Conservation (phyloP, 352 stramenopile genomes). For the Phytophthora gonapodyides region DNA sequence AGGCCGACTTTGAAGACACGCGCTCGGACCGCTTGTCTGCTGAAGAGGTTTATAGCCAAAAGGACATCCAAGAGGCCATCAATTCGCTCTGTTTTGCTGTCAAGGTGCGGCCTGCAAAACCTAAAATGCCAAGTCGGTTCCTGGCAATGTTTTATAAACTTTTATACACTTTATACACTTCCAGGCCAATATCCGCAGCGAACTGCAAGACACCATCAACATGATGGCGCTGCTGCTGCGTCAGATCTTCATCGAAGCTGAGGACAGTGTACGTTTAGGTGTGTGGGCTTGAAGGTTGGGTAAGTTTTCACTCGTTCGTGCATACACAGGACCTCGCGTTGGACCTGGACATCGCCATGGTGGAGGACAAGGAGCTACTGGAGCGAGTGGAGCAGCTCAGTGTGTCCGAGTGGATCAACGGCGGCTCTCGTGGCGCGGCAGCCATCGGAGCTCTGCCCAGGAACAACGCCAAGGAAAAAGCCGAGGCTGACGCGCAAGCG, state of each 20-base stretch:
- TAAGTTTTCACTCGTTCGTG: not conserved
- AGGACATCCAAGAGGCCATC: constrained; percentile 78
- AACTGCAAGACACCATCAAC: constrained; percentile 85
- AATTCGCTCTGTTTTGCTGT: constrained; percentile 80
- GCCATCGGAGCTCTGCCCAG: constrained; percentile 28
- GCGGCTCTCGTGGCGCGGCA: constrained; percentile 32
- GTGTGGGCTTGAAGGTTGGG: not conserved
- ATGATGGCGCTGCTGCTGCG: constrained; percentile 87
- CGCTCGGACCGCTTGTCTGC: constrained; percentile 78
- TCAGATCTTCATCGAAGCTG: constrained; percentile 76
- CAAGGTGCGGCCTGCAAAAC: constrained; percentile 49
- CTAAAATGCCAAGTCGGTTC: no score
- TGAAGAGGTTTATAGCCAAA: constrained; percentile 85
- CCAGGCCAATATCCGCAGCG: constrained; percentile 73
- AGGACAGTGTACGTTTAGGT: constrained; percentile 51
- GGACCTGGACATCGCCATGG: constrained; percentile 72
- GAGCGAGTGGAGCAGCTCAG: constrained; percentile 78
- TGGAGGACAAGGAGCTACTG: constrained; percentile 76
- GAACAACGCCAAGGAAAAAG: constrained; percentile 34
- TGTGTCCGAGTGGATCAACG: constrained; percentile 70
- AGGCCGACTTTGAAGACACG: constrained; percentile 87
- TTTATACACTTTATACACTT: not conserved
- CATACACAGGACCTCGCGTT: constrained; percentile 53
- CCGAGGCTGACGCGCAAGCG: constrained; percentile 16
- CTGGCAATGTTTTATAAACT: not conserved